phyloP scores from a whole-genome alignment of 202 grass and related monocot species.

The Digitaria exilis region DNA sequence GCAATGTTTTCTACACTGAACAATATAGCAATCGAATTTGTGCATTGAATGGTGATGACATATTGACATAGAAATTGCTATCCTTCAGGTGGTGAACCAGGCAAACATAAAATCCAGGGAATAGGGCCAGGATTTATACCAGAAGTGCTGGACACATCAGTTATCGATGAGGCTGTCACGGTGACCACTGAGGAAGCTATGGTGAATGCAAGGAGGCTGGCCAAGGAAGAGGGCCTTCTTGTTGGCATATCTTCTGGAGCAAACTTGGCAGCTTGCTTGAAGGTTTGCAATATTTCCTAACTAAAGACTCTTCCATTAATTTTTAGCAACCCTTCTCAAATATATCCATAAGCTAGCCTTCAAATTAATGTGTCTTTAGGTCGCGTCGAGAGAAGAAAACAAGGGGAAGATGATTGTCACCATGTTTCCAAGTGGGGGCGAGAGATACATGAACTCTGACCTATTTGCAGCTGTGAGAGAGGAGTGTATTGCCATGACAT shows the following conservation, averaged over 20 bases:
- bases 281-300: conserved; percentile 47
- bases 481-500: conserved; percentile 89
- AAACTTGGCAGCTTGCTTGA: conserved; percentile 77
- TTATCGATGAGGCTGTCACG: conserved; percentile 67
- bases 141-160: conserved; percentile 59
- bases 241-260: conserved; percentile 94
- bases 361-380: conserved; percentile 26
- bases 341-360: conserved; percentile 30
- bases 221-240: conserved; percentile 80
- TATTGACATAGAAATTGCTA: neutral
- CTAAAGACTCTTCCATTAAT: neutral
- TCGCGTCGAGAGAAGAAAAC: conserved; percentile 61
- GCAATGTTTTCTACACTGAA: neutral
- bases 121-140: conserved; percentile 74
- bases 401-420: conserved; percentile 90
- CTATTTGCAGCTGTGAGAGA: conserved; percentile 77
- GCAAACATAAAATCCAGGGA: conserved; percentile 89
- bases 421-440: conserved; percentile 73
- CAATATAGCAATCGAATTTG: neutral
- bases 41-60: neutral
- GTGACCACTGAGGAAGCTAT: conserved; percentile 75
- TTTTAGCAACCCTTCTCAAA: neutral
- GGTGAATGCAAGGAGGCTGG: conserved; percentile 70
- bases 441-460: conserved; percentile 76
- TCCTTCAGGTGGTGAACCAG: conserved; percentile 63